These are phyloP conservation scores for Nothophoma quercina DNA, from an alignment of 2,329 filamentous ascomycete species.

Conservation along the genomic window DNA sequence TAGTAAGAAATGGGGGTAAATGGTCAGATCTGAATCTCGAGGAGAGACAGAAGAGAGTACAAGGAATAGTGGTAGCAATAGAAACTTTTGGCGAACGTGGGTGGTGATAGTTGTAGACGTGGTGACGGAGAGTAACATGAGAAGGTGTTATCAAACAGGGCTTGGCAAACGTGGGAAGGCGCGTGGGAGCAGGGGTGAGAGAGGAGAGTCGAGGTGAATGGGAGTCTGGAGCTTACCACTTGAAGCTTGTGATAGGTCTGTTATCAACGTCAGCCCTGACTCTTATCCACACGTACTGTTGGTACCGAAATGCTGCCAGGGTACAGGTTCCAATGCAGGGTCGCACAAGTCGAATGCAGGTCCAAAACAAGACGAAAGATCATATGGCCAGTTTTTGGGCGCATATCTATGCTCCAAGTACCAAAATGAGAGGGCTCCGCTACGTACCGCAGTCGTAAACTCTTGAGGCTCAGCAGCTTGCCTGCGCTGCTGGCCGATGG, in stretches of 20 bases:
- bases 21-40: conserved; percentile 17
- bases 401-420: neutral
- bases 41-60: conserved; percentile 27
- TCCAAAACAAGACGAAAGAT: neutral
- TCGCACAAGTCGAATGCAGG: conserved; percentile 1
- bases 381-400: neutral
- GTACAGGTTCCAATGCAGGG: neutral
- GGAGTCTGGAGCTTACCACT: conserved; percentile 67
- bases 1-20: conserved; percentile 21
- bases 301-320: conserved; percentile 5
- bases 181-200: conserved; percentile 19
- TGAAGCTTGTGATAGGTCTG: conserved; percentile 76
- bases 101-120: too few relatives aligned
- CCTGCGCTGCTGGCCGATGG: conserved; percentile 63
- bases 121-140: conserved; percentile 9
- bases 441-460: conserved; percentile 61
- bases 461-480: conserved; percentile 63
- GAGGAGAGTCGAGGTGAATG: conserved; percentile 32
- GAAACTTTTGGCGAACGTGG: neutral
- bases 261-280: conserved; percentile 37
- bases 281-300: conserved; percentile 30
- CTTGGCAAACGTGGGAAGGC: conserved; percentile 17
- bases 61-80: conserved; percentile 26
- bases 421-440: conserved; percentile 32
- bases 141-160: conserved; percentile 1